Base-by-base conservation (phyloP, 1,284 basidiomycete genomes). In the Ceratobasidium sp. region DNA sequence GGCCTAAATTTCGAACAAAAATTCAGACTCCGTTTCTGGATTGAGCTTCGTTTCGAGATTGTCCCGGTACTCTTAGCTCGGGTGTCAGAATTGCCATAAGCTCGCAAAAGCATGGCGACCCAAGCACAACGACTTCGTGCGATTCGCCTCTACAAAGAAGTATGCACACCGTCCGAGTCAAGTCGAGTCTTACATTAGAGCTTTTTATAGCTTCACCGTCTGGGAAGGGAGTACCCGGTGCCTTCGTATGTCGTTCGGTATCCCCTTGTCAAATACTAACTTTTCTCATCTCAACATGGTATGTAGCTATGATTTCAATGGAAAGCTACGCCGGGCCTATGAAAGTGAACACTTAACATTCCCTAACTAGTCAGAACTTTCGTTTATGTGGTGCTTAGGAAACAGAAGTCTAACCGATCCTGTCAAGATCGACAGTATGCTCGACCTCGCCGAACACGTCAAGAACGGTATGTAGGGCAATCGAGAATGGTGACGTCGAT, bases 401-500 rank as follows among this genome's bases (percentile, higher is more conserved):
- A 93, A 95, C 78, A 84, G 86, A 74, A 79, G 85, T 76, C 81
- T 93, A 73, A 88, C 84, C 11, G 87, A 92, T 78, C 85, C 85
- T 44, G 84, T 85, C 48, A 88, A 92, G 75, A 90, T 95, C 71
- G 90, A 94, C 81, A 88, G 86, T 74, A 92, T 92, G 2, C 82
- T 95, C 62, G 87, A 86, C 72, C 82, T 95, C 46, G 92, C 88
- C 9, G 92, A 94, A 80, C 94, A 93, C 77, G 94, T 96, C 79
- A 93, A 91, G 81, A 93, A 92, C 78, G 94, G 94, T 92, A 76
- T 75, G 87, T 78, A 33, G n/a, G 40, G 16, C 28, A 44, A 9
- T 74, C n/a, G 16, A 36, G 28, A 16, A 11, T 8, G 25, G 11
- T 18, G 38, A 0, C 42, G 23, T 7, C 44, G 42, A 25, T 30